A percentile compares a stretch with the other conserved stretches of the same genome.
Conservation (phyloP, 1,284 basidiomycete genomes). For the Apiotrichum akiyoshidainum region DNA sequence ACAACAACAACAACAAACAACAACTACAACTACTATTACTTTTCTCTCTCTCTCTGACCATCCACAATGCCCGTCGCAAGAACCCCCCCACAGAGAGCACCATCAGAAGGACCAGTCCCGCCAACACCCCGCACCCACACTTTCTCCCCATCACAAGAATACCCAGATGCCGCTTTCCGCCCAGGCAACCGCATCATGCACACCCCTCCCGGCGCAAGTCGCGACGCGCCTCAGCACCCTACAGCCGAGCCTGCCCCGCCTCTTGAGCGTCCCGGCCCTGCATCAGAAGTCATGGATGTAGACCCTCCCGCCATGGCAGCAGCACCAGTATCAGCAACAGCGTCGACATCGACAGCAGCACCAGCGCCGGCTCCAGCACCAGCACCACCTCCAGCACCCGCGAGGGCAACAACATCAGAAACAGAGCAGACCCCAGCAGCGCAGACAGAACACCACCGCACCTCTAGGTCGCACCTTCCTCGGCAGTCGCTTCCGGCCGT, state of each 20-base stretch:
- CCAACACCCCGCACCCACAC: slow-evolving; percentile 3
- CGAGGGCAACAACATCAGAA: too few relatives aligned
- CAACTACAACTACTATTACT: too few relatives aligned
- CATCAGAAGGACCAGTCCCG: slow-evolving; percentile 6
- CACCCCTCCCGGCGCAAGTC: neutral
- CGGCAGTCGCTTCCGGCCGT: neutral
- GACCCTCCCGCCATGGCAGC: too few relatives aligned
- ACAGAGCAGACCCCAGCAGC: neutral
- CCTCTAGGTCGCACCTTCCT: too few relatives aligned
- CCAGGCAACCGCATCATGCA: neutral
- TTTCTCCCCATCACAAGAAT: slow-evolving; percentile 19
- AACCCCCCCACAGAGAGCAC: slow-evolving; percentile 27
- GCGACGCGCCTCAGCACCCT: neutral
- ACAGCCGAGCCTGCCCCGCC: neutral
- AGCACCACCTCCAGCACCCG: too few relatives aligned
- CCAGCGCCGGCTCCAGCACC: too few relatives aligned
- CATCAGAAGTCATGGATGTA: too few relatives aligned
- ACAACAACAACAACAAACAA: too few relatives aligned
- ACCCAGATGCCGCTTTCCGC: slow-evolving; percentile 6
- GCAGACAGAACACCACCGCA: neutral
- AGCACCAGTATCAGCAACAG: too few relatives aligned
- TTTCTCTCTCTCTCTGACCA: neutral
- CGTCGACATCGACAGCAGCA: too few relatives aligned
- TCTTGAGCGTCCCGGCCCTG: too few relatives aligned
- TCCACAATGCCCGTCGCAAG: slow-evolving; percentile 34